Percentiles rank a stretch among this genome's conserved stretches.
These are phyloP conservation scores for Lodderomyces parapsilosis DNA, from an alignment of 1,139 yeast species.

Conservation along the genomic window DNA sequence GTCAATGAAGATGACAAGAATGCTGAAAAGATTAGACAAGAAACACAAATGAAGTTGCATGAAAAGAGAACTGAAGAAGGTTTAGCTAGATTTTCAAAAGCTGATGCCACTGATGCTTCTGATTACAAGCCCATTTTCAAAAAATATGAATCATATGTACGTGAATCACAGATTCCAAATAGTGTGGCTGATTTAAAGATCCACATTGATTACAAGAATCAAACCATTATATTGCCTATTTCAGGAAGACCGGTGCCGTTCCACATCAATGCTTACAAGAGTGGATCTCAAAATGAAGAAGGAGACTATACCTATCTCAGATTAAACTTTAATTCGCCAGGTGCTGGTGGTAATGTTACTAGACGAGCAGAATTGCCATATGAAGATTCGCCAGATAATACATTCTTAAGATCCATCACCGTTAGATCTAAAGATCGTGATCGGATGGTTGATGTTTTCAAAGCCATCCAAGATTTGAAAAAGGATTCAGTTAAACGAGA, in stretches of 20 bases:
- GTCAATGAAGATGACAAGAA: conserved; percentile 68
- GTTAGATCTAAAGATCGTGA: conserved; percentile 89
- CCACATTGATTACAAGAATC: conserved; percentile 84
- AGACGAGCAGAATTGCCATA: conserved; percentile 82
- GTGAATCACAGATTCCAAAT: conserved; percentile 88
- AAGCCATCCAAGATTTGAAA: conserved; percentile 88
- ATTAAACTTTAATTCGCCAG: conserved; percentile 92
- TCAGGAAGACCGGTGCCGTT: conserved; percentile 97
- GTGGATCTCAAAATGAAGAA: conserved; percentile 94
- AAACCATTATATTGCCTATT: conserved; percentile 87
- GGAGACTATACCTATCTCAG: conserved; percentile 92
- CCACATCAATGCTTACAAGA: conserved; percentile 90
- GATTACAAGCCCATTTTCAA: conserved; percentile 78
- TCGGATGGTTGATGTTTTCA: conserved; percentile 87
- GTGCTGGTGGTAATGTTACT: conserved; percentile 69
- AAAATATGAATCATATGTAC: conserved; percentile 88
- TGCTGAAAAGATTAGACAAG: conserved; percentile 79
- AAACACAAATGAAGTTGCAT: conserved; percentile 78
- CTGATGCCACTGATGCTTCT: conserved; percentile 65
- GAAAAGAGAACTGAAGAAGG: conserved; percentile 88
- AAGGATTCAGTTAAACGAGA: conserved; percentile 90
- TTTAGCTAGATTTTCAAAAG: conserved; percentile 68
- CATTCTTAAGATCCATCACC: conserved; percentile 84
- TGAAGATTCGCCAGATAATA: conserved; percentile 83
- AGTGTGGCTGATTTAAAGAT: conserved; percentile 81